Evolutionary conservation across 1,284 basidiomycete species (phyloP).

Genomic region (Puccinia coronata): DNA sequence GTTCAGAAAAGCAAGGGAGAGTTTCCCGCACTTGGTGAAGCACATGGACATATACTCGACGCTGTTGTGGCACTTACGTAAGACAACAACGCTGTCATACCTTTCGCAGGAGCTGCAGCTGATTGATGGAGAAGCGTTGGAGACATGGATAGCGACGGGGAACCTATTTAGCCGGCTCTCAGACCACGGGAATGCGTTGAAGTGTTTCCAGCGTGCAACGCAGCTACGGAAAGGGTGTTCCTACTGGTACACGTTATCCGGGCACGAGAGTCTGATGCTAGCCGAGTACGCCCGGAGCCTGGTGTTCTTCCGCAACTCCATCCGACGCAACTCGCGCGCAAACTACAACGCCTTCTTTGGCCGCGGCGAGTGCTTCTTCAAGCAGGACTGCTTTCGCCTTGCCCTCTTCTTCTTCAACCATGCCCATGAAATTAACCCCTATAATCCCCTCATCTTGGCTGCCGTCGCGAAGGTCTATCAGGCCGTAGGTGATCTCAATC

Average conservation of each 20-base stretch:
- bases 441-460: slow-evolving; percentile 83
- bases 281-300: slow-evolving; percentile 87
- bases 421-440: slow-evolving; percentile 83
- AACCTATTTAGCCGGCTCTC: slow-evolving; percentile 89
- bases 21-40: slow-evolving; percentile 79
- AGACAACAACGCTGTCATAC: slow-evolving; percentile 77
- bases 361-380: slow-evolving; percentile 87
- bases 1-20: slow-evolving; percentile 73
- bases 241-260: slow-evolving; percentile 88
- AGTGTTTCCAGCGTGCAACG: slow-evolving; percentile 84
- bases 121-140: slow-evolving; percentile 70
- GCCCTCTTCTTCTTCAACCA: slow-evolving; percentile 92
- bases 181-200: slow-evolving; percentile 82
- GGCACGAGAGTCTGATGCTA: slow-evolving; percentile 84
- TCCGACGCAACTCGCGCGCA: slow-evolving; percentile 74
- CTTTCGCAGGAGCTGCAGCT: slow-evolving; percentile 84
- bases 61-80: slow-evolving; percentile 84
- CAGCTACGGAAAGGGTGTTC: slow-evolving; percentile 10
- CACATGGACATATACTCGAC: slow-evolving; percentile 95
- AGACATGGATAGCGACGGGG: slow-evolving; percentile 91
- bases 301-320: slow-evolving; percentile 81
- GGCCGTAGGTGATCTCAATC: slow-evolving; percentile 78
- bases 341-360: slow-evolving; percentile 99
- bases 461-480: slow-evolving; percentile 82
- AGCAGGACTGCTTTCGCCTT: slow-evolving; percentile 81